These are phyloP conservation scores for Calendula officinalis DNA, from an alignment of 129 eudicot genomes.

Conservation along the genomic window DNA sequence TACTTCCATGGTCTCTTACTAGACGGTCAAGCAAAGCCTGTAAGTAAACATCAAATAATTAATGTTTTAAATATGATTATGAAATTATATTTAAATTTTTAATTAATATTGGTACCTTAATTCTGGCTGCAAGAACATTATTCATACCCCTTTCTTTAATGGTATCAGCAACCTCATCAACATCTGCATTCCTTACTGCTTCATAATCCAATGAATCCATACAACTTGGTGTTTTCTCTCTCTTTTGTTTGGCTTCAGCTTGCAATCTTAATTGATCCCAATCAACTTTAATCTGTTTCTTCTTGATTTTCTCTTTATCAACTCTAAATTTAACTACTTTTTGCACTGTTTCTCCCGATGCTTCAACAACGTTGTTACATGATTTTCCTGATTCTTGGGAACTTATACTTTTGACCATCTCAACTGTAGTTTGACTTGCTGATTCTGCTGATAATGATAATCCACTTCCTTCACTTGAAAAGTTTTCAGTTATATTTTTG, in stretches of 20 bases:
- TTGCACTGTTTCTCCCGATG: conserved; percentile 1
- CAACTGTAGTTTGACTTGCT: conserved; percentile 39
- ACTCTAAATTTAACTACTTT: conserved; percentile 31
- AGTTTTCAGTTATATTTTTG: conserved; percentile 24
- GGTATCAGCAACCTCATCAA: conserved; percentile 61
- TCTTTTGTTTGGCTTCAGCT: conserved; percentile 44
- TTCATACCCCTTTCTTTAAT: conserved; percentile 96
- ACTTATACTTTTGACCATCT: conserved; percentile 21
- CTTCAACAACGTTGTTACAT: background rate
- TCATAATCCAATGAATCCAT: conserved; percentile 84
- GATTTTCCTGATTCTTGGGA: conserved; percentile 37
- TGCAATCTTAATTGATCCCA: conserved; percentile 81
- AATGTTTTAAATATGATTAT: too few relatives aligned
- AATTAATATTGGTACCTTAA: conserved; percentile 47
- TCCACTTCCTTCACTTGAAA: conserved; percentile 53
- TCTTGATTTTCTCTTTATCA: conserved; percentile 46
- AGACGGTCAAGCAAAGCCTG: conserved; percentile 86
- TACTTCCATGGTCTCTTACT: conserved; percentile 81
- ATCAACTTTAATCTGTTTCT: conserved; percentile 45
- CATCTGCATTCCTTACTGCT: conserved; percentile 68
- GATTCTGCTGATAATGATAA: conserved; percentile 45
- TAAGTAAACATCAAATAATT: conserved; percentile 8
- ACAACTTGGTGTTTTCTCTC: conserved; percentile 48
- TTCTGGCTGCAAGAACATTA: conserved; percentile 85
- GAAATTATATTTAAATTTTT: too few relatives aligned